phyloP scores from a whole-genome alignment of 306 rosid species.

The Quercus dentata region DNA sequence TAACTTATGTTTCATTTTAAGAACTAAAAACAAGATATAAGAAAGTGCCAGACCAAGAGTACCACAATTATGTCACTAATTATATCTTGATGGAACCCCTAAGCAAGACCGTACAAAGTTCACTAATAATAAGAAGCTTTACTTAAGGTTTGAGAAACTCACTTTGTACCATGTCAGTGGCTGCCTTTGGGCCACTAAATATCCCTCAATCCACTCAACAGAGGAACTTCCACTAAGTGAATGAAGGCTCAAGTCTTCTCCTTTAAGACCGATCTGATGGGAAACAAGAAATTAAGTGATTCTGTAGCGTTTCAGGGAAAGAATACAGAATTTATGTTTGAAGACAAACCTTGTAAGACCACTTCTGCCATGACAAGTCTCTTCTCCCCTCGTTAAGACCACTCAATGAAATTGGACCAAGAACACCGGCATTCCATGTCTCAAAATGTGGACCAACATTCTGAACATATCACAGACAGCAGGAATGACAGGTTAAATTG shows the following conservation, averaged over 20 bases:
- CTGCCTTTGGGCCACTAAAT: constrained; percentile 59
- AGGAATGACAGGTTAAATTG: constrained; percentile 16
- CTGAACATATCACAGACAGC: constrained; percentile 40
- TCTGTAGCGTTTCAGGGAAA: constrained; percentile 24
- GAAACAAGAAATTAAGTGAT: constrained; percentile 26
- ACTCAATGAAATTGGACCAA: constrained; percentile 75
- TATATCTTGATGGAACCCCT: neutral
- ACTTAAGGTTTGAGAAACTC: constrained; percentile 36
- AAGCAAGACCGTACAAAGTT: neutral
- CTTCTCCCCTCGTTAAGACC: constrained; percentile 93
- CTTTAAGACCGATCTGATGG: constrained; percentile 81
- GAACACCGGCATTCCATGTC: constrained; percentile 96
- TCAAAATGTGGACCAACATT: constrained; percentile 97
- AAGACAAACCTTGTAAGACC: constrained; percentile 87
- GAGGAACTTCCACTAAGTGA: constrained; percentile 90
- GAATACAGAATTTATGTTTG: neutral
- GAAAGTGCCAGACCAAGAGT: neutral
- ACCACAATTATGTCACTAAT: neutral
- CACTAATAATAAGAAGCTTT: neutral
- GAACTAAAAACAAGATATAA: neutral
- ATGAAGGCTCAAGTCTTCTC: constrained; percentile 91
- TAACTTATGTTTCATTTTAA: neutral
- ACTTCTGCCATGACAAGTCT: constrained; percentile 97
- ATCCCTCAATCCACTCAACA: constrained; percentile 88
- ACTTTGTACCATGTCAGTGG: constrained; percentile 97